A percentile compares a stretch with the other conserved stretches of the same genome.
phyloP scores from a whole-genome alignment of 108 stramenopile species.

The Skeletonema grethae region DNA sequence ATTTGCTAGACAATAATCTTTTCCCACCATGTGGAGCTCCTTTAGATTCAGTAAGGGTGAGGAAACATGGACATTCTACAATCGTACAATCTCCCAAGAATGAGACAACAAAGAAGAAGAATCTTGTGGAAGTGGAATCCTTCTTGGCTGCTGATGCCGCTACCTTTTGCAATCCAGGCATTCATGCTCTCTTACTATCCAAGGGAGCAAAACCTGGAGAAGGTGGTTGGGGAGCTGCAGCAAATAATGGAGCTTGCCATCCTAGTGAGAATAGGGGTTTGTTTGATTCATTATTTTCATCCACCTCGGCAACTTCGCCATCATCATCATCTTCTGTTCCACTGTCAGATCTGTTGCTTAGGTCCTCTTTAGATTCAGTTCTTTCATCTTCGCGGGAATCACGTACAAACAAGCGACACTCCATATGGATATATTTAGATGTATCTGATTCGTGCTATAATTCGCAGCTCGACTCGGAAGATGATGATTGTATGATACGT shows the following conservation, averaged over 20 bases:
- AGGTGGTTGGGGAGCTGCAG: conserved; percentile 40
- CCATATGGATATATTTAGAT: conserved; percentile 42
- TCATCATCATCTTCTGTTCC: neutral
- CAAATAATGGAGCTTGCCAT: conserved; percentile 44
- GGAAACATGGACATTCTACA: conserved; percentile 45
- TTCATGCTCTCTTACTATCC: conserved; percentile 29
- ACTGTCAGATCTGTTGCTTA: conserved; percentile 41
- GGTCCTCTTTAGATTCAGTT: conserved; percentile 30
- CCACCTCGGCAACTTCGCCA: conserved; percentile 12
- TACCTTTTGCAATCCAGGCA: conserved; percentile 38
- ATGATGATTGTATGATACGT: conserved; percentile 21
- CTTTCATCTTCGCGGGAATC: conserved; percentile 4
- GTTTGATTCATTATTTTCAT: conserved; percentile 44
- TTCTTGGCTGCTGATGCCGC: conserved; percentile 44
- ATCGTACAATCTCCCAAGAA: conserved; percentile 20
- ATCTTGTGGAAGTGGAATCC: conserved; percentile 32
- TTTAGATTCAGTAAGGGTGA: conserved; percentile 42
- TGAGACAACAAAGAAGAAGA: neutral
- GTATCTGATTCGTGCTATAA: conserved; percentile 36
- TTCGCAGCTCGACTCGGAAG: neutral
- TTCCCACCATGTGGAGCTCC: conserved; percentile 47
- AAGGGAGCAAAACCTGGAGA: conserved; percentile 11
- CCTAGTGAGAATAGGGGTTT: conserved; percentile 40
- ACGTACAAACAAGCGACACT: conserved; percentile 17
- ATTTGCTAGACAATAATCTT: conserved; percentile 35